A percentile compares a stretch with the other conserved stretches of the same genome.
Conservation (phyloP, 257 asterid species). For the Fraxinus cuspidata region DNA sequence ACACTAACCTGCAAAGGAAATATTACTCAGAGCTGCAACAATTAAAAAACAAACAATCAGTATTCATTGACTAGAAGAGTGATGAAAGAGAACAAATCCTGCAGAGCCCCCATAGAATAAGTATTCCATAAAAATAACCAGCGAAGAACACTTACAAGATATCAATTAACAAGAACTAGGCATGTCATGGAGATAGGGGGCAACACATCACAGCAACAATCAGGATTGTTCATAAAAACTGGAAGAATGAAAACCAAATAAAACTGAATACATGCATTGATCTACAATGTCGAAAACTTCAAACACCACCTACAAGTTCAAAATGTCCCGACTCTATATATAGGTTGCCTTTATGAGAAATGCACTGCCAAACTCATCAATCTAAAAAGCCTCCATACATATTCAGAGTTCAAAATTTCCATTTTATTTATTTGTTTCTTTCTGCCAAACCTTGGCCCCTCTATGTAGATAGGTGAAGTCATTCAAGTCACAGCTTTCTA, state of each 20-base stretch:
- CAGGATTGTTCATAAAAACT: neutral
- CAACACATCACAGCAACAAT: neutral
- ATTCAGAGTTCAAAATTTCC: neutral
- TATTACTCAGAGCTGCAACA: conserved; percentile 73
- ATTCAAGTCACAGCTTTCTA: neutral
- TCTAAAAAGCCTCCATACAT: neutral
- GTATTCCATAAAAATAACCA: neutral
- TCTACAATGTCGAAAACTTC: neutral
- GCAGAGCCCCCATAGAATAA: neutral
- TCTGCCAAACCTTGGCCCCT: neutral
- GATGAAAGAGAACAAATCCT: conserved; percentile 10
- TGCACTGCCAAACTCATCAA: neutral
- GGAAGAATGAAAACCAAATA: neutral
- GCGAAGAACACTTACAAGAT: neutral
- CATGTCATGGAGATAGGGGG: neutral
- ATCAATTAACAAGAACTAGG: neutral
- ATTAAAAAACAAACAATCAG: conserved; percentile 25
- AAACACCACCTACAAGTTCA: neutral
- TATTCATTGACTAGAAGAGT: conserved; percentile 19
- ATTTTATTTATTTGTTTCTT: too few relatives aligned
- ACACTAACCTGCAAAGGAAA: conserved; percentile 65
- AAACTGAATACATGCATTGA: neutral
- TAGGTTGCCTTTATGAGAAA: neutral
- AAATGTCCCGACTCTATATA: neutral
- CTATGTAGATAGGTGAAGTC: neutral